Conservation (phyloP, 495 filamentous ascomycete genomes). For the Penicillium atrosanguineum region DNA sequence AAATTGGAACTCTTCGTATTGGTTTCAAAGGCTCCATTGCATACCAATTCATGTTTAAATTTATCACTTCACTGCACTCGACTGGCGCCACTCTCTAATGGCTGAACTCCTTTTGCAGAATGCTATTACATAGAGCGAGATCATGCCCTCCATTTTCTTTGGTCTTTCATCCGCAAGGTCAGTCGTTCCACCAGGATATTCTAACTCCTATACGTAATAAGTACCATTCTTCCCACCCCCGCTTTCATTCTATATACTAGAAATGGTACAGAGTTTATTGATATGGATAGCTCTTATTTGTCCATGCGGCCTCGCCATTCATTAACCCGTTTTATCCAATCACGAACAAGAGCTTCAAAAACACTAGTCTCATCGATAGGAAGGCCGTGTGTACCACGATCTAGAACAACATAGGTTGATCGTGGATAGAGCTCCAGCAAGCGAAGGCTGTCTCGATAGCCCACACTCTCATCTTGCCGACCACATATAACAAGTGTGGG, state of each 20-base stretch:
- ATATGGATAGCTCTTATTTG: background rate
- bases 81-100: too few relatives aligned
- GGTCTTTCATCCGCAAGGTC: too few relatives aligned
- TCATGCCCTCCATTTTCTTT: too few relatives aligned
- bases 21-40: too few relatives aligned
- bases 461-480: slow-evolving; percentile 27
- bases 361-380: slow-evolving; percentile 30
- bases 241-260: background rate
- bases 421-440: slow-evolving; percentile 32
- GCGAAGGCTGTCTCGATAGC: slow-evolving; percentile 32
- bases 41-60: too few relatives aligned
- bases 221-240: slow-evolving; percentile 1
- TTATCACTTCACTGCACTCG: too few relatives aligned
- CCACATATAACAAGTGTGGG: slow-evolving; percentile 31
- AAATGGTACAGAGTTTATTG: background rate
- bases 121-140: too few relatives aligned
- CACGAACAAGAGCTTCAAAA: slow-evolving; percentile 32
- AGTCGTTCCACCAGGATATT: too few relatives aligned
- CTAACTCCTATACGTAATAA: background rate
- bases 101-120: too few relatives aligned
- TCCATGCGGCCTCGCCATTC: background rate
- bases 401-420: slow-evolving; percentile 29
- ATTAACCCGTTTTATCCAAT: slow-evolving; percentile 25
- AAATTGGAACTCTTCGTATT: too few relatives aligned
- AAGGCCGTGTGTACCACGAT: slow-evolving; percentile 32